A percentile compares a stretch with the other conserved stretches of the same genome.
These are phyloP conservation scores for Pyrenopolyporus hunteri DNA, from an alignment of 495 filamentous ascomycete genomes.

Conservation along the genomic window DNA sequence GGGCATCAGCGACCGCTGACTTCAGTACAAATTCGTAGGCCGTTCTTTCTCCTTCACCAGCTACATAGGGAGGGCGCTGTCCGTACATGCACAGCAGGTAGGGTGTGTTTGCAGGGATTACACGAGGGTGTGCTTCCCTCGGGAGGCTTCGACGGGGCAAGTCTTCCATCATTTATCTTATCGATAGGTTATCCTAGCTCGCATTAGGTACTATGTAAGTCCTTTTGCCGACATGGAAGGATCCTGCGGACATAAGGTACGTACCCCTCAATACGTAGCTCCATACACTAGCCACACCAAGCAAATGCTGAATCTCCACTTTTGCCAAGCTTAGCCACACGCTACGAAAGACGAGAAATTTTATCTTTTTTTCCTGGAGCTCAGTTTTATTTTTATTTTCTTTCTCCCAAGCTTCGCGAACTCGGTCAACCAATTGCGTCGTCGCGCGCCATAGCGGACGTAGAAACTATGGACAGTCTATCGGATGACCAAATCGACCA, in stretches of 20 bases:
- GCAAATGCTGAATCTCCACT: no score
- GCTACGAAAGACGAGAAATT: constrained; percentile 18
- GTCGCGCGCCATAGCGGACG: constrained; percentile 30
- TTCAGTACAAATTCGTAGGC: constrained; percentile 1
- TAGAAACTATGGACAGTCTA: constrained; percentile 13
- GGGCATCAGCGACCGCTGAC: constrained; percentile 40
- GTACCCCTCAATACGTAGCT: not conserved
- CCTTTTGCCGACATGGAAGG: no score
- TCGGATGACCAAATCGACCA: constrained; percentile 41
- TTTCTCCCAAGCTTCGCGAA: not conserved
- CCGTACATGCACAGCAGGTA: not conserved
- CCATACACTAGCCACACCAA: not conserved
- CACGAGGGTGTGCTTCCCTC: not conserved
- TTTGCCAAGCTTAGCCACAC: constrained; percentile 7
- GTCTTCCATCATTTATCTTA: constrained; percentile 38
- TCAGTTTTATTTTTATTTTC: constrained; percentile 21
- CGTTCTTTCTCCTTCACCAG: no score
- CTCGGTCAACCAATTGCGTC: constrained; percentile 1
- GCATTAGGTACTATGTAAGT: no score
- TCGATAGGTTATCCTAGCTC: constrained; percentile 63
- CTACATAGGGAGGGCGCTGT: not conserved
- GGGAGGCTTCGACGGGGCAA: not conserved
- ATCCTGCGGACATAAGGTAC: not conserved
- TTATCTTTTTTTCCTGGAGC: constrained; percentile 3
- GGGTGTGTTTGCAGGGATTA: constrained; percentile 20